phyloP scores from a whole-genome alignment of 2,329 filamentous ascomycete genomes.

The Scopulariopsis brevicaulis region DNA sequence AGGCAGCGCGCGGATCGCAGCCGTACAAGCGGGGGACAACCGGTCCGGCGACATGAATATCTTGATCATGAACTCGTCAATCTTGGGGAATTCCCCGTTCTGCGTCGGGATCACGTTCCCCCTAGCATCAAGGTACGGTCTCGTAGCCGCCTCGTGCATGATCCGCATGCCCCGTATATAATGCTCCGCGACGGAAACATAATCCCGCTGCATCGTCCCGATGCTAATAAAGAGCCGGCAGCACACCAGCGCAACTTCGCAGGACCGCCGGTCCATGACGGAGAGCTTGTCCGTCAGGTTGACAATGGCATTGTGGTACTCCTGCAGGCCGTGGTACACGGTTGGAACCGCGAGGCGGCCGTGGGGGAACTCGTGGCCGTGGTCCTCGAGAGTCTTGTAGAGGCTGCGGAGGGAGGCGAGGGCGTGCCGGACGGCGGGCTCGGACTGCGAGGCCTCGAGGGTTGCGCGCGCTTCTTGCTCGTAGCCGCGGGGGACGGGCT shows the following conservation, averaged over 20 bases:
- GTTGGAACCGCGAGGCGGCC: conserved; percentile 14
- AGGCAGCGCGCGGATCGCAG: not conserved
- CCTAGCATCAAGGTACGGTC: conserved; percentile 17
- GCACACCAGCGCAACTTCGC: conserved; percentile 29
- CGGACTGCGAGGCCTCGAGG: conserved; percentile 23
- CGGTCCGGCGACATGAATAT: conserved; percentile 14
- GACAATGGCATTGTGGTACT: conserved; percentile 27
- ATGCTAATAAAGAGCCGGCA: conserved; percentile 35
- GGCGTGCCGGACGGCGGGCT: conserved; percentile 24
- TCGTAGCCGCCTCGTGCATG: conserved; percentile 26
- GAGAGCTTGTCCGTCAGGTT: conserved; percentile 26
- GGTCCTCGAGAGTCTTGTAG: conserved; percentile 24
- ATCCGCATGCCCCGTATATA: conserved; percentile 29
- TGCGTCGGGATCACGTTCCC: conserved; percentile 18
- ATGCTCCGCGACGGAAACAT: conserved; percentile 27
- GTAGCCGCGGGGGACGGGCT: conserved; percentile 25
- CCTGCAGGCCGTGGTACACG: conserved; percentile 25
- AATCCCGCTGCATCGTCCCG: conserved; percentile 28
- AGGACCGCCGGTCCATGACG: conserved; percentile 9
- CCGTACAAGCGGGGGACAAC: not conserved
- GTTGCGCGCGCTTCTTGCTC: conserved; percentile 25
- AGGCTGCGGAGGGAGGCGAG: conserved; percentile 25
- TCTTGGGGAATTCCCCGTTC: conserved; percentile 19
- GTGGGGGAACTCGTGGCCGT: conserved; percentile 13
- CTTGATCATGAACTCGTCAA: conserved; percentile 30